Evolutionary conservation across 1,284 basidiomycete species (phyloP).

Genomic region (Stygiomarasmius scandens): DNA sequence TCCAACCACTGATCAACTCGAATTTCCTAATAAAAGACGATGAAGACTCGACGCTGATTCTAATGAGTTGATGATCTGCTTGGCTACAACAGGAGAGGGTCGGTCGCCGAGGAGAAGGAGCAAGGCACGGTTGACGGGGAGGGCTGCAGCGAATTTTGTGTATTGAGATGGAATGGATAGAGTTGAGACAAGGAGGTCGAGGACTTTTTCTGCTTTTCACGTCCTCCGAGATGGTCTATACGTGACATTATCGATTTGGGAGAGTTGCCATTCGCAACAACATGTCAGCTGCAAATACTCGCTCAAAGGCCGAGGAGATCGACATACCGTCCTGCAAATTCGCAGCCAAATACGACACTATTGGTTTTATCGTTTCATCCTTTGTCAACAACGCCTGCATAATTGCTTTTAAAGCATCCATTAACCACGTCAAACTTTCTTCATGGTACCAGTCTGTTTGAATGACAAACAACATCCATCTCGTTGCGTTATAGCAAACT

Average conservation of each 20-base stretch:
- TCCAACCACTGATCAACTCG: no score
- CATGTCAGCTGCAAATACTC: no score
- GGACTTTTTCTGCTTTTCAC: slow-evolving; percentile 65
- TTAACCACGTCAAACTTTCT: no score
- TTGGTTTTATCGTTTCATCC: slow-evolving; percentile 79
- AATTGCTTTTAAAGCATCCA: no score
- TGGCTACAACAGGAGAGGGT: slow-evolving; percentile 61
- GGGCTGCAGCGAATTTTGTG: slow-evolving; percentile 62
- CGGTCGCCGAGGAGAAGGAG: slow-evolving; percentile 73
- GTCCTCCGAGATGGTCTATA: slow-evolving; percentile 48
- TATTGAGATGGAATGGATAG: slow-evolving; percentile 57
- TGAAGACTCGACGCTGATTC: slow-evolving; percentile 46
- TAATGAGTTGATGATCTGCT: slow-evolving; percentile 63
- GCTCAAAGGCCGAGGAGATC: no score
- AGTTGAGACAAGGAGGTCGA: no score
- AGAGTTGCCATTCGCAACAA: no score
- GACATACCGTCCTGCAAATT: slow-evolving; percentile 74
- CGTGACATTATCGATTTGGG: slow-evolving; percentile 53
- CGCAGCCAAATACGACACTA: slow-evolving; percentile 85
- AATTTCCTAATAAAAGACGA: no score
- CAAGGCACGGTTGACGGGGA: slow-evolving; percentile 75
- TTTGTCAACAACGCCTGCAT: no score
- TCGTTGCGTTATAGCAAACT: no score
- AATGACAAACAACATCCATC: slow-evolving; percentile 70
- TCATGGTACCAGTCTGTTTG: no score